Base-by-base conservation (phyloP, 2,329 filamentous ascomycete species). In the Fusarium chlamydosporum region DNA sequence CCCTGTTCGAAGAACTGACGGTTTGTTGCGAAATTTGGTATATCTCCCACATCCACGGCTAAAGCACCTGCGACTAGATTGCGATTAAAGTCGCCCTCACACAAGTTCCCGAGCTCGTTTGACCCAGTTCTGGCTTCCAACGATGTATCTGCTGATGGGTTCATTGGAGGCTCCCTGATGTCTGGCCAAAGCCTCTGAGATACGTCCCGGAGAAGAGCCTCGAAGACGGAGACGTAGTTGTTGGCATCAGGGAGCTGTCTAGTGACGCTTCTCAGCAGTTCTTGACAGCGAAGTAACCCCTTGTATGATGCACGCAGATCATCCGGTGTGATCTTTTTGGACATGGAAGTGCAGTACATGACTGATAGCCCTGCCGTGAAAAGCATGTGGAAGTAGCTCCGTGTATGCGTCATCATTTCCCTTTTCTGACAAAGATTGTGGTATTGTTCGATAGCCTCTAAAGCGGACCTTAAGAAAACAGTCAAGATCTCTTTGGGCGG, bases 331-430 rank as follows among this genome's bases (percentile, higher is more conserved):
- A 64, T 63, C 13, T 43, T 55, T 15, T 63, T 67, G 0, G 65
- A 63, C 9, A 71, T 38, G 0, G 74, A 72, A 8, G 73, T 56
- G 51, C 72, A 72, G 58, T 74, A 78, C 56, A 81, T 77, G 2
- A 81, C 72, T 7, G 76, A 79, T 0, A 84, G 59, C 0, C 81
- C 82, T 4, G 82, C 81, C 0, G 81, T 81, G 46, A 84, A 84
- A 4, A 84, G 78, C 46, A 81, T 79, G 51, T 84, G 82, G 27
- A 84, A 84, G 61, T 84, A 84, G 45, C 80, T 82, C n/a, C 82
- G 73, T 0, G 82, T 83, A 55, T 79, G 82, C 0, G 80, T 82
- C 35, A 83, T 80, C 13, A 76, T 73, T 0, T 37, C 34, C 3
- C 73, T 73, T 3, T 73, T 72, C 6, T 77, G 68, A 35, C 76